These are phyloP conservation scores for Pulveroboletus ravenelii DNA, from an alignment of 768 basidiomycete genomes.

Conservation along the genomic window DNA sequence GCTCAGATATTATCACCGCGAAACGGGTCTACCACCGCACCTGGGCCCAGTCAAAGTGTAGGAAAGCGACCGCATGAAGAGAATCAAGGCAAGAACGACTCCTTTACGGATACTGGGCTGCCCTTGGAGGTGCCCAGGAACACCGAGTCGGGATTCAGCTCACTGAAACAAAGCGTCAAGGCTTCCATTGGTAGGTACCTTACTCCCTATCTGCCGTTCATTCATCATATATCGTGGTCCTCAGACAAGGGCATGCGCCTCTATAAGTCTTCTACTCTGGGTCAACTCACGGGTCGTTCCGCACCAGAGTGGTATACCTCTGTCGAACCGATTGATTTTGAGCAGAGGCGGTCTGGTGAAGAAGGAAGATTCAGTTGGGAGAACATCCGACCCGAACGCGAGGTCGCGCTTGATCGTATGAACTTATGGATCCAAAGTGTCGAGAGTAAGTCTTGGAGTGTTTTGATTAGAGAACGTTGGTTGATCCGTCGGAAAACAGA, in stretches of 20 bases:
- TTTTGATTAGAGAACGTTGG: not conserved
- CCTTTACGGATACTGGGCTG: constrained; percentile 21
- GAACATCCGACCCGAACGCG: constrained; percentile 29
- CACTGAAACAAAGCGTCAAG: constrained; percentile 67
- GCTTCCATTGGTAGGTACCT: constrained; percentile 60
- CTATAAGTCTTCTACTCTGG: constrained; percentile 60
- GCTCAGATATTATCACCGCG: constrained; percentile 26
- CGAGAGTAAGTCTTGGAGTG: constrained; percentile 55
- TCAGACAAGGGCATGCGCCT: constrained; percentile 65
- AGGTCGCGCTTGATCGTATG: constrained; percentile 56
- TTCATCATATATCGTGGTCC: not conserved
- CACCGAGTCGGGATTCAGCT: constrained; percentile 39
- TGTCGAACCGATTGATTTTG: constrained; percentile 30
- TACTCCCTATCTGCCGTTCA: not conserved
- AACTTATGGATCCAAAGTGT: constrained; percentile 78
- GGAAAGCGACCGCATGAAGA: constrained; percentile 9
- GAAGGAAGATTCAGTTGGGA: constrained; percentile 34
- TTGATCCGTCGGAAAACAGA: constrained; percentile 39
- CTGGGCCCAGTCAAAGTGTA: constrained; percentile 7
- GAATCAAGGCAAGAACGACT: constrained; percentile 4
- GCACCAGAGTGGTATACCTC: constrained; percentile 29
- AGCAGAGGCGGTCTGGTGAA: constrained; percentile 29
- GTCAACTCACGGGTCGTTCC: constrained; percentile 33
- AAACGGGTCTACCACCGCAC: constrained; percentile 20
- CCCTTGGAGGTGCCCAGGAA: constrained; percentile 23